These are phyloP conservation scores for Penicillium egyptiacum DNA, from an alignment of 495 filamentous ascomycete genomes.

Conservation along the genomic window DNA sequence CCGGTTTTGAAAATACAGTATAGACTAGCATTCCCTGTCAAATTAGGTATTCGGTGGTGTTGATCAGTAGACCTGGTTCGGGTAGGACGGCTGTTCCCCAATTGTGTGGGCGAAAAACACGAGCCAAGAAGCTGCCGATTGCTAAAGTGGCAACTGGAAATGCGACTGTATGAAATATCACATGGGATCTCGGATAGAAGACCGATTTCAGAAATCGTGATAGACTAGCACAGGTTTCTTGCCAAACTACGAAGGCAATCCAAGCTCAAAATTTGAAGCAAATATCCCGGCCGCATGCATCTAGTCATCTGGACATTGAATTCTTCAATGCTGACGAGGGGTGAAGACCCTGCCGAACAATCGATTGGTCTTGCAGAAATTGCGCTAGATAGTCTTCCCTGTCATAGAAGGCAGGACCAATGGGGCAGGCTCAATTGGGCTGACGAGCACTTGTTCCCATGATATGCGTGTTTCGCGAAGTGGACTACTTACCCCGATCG, in stretches of 20 bases:
- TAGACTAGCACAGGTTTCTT: not conserved
- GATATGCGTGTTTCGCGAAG: constrained; percentile 1
- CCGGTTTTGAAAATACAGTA: constrained; percentile 12
- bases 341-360: constrained; percentile 14
- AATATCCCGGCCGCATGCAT: constrained; percentile 19
- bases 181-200: constrained; percentile 10
- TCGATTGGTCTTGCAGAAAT: constrained; percentile 3
- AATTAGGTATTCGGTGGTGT: constrained; percentile 19
- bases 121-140: constrained; percentile 15
- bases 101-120: constrained; percentile 14
- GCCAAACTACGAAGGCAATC: not conserved
- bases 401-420: not conserved
- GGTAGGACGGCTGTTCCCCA: constrained; percentile 28
- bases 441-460: constrained; percentile 11
- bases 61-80: constrained; percentile 24
- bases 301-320: constrained; percentile 7
- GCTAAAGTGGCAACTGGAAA: constrained; percentile 18
- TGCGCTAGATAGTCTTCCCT: not conserved
- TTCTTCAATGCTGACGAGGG: constrained; percentile 11
- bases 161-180: constrained; percentile 1
- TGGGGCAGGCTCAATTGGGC: constrained; percentile 4
- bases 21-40: constrained; percentile 10
- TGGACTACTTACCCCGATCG: not conserved
- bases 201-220: not conserved
- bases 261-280: not conserved